phyloP scores from a whole-genome alignment of 345 rosid species.

The Leavenworthia alabamica region DNA sequence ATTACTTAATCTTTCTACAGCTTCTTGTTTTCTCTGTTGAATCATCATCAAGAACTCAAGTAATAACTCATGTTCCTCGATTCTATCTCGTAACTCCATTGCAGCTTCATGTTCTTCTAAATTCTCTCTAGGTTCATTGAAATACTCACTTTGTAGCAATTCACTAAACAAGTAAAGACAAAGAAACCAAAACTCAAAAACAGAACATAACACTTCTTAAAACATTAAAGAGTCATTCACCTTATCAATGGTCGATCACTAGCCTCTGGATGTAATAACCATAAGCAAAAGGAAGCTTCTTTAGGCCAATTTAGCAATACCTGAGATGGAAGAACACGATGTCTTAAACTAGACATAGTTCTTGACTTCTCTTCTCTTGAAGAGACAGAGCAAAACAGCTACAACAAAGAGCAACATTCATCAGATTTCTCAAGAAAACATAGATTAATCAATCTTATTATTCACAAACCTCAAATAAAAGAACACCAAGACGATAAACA shows the following conservation, averaged over 20 bases:
- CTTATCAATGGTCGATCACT: conserved; percentile 68
- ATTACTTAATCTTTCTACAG: conserved; percentile 57
- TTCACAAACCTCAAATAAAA: conserved; percentile 77
- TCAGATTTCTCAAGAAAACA: conserved; percentile 18
- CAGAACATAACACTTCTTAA: neutral
- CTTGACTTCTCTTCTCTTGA: conserved; percentile 67
- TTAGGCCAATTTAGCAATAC: conserved; percentile 77
- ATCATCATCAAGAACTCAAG: conserved; percentile 73
- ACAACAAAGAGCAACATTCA: conserved; percentile 26
- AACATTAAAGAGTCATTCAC: no score
- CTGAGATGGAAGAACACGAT: conserved; percentile 94
- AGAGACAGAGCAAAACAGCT: conserved; percentile 63
- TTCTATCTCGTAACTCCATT: conserved; percentile 59
- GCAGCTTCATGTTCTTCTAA: conserved; percentile 89
- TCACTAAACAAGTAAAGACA: conserved; percentile 44
- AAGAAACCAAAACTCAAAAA: neutral
- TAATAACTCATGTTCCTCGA: conserved; percentile 77
- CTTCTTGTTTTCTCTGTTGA: conserved; percentile 71
- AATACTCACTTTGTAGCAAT: conserved; percentile 70
- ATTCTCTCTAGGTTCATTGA: conserved; percentile 62
- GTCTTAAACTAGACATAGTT: conserved; percentile 90
- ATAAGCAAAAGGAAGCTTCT: conserved; percentile 92
- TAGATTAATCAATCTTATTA: neutral
- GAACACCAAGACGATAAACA: conserved; percentile 77
- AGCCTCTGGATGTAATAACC: conserved; percentile 90